A percentile compares a stretch with the other conserved stretches of the same genome.
Conservation (phyloP, 2,329 filamentous ascomycete genomes). For the Corinectria fuckeliana region DNA sequence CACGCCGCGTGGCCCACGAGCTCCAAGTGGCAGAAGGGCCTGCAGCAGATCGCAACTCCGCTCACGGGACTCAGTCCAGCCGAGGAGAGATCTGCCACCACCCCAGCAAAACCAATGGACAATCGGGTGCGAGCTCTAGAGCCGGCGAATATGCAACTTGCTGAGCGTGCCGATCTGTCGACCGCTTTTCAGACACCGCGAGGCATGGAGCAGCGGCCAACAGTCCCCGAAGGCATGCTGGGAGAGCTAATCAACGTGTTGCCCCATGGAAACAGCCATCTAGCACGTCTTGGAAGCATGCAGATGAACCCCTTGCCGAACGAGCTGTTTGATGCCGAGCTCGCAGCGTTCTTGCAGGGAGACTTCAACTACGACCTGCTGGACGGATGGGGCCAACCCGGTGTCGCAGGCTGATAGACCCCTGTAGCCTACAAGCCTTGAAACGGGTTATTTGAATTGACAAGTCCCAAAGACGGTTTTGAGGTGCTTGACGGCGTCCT, state of each 20-base stretch:
- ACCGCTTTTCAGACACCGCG: not conserved
- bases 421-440: not conserved
- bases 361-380: conserved; percentile 18
- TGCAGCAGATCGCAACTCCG: conserved; percentile 30
- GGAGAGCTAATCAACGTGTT: conserved; percentile 21
- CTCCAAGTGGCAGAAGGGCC: conserved; percentile 27
- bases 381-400: conserved; percentile 9
- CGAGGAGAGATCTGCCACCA: not conserved
- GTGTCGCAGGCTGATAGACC: not conserved
- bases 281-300: conserved; percentile 9
- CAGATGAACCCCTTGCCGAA: conserved; percentile 11
- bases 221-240: conserved; percentile 15
- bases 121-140: not conserved
- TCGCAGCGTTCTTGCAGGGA: conserved; percentile 21
- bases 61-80: conserved; percentile 12
- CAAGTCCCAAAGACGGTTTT: conserved; percentile 27
- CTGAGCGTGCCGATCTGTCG: not conserved
- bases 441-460: not conserved
- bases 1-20: conserved; percentile 37
- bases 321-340: conserved; percentile 19
- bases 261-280: conserved; percentile 7
- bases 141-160: not conserved
- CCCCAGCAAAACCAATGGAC: not conserved
- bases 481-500: conserved; percentile 30
- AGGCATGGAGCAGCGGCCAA: not conserved